Conservation (phyloP, 1,284 basidiomycete species). For the Ustilago loliicola region DNA sequence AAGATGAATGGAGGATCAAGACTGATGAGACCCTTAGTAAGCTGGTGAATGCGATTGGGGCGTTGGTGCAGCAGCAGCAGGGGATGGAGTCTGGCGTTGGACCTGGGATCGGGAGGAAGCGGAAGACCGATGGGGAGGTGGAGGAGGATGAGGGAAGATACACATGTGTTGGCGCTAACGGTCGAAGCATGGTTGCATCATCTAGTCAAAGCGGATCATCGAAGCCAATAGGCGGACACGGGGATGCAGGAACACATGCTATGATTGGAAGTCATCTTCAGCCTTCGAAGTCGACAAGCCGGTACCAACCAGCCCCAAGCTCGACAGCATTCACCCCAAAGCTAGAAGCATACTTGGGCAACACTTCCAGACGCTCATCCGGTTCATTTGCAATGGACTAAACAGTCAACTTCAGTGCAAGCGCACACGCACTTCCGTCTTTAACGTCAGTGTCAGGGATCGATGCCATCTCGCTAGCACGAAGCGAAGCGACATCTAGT, state of each 20-base stretch:
- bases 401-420: not conserved
- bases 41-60: constrained; percentile 28
- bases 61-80: constrained; percentile 23
- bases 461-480: not conserved
- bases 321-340: not conserved
- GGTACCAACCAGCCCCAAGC: not conserved
- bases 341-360: not conserved
- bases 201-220: not conserved
- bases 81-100: not conserved
- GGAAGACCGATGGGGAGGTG: not conserved
- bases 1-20: constrained; percentile 37
- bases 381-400: not conserved
- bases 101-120: constrained; percentile 3
- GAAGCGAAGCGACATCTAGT: not conserved
- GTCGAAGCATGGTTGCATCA: not conserved
- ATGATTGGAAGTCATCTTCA: not conserved
- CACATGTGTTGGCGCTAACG: not conserved
- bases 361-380: not conserved
- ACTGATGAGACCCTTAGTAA: constrained; percentile 42
- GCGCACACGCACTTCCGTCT: too few relatives aligned
- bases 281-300: not conserved
- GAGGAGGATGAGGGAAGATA: not conserved
- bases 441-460: not conserved
- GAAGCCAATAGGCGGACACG: too few relatives aligned
- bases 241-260: not conserved